phyloP scores from a whole-genome alignment of 2,329 filamentous ascomycete species.

The Fusarium pseudoanthophilum region DNA sequence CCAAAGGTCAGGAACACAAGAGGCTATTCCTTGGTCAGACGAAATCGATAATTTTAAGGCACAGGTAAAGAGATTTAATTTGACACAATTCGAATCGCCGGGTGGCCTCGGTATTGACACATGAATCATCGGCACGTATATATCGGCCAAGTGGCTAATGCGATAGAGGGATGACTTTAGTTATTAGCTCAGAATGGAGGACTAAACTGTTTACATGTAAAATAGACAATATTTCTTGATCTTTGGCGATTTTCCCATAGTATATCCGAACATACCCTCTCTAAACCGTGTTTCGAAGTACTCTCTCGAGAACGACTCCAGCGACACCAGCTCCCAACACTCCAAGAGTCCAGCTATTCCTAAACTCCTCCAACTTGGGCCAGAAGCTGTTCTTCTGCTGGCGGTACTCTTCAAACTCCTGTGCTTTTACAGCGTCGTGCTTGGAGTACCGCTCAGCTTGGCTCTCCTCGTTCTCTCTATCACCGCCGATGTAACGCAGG shows the following conservation, averaged over 20 bases:
- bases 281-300: background rate
- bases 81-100: background rate
- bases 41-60: background rate
- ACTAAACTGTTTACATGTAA: rapidly evolving
- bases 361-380: conserved; percentile 3
- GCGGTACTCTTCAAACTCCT: background rate
- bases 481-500: conserved; percentile 7
- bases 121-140: background rate
- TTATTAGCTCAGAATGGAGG: background rate
- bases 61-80: background rate
- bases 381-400: conserved; percentile 25
- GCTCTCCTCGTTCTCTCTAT: conserved; percentile 10
- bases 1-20: background rate
- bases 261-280: background rate
- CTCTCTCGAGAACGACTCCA: conserved; percentile 6
- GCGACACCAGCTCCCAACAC: background rate
- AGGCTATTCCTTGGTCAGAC: background rate
- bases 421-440: background rate
- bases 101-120: background rate
- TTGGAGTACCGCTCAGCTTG: conserved; percentile 11
- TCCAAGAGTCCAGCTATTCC: conserved; percentile 1
- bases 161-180: background rate
- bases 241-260: too few species aligned
- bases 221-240: background rate
- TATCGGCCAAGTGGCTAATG: rapidly evolving